phyloP scores from a whole-genome alignment of 169 alveolate genomes.

The Eimeria brunetti region DNA sequence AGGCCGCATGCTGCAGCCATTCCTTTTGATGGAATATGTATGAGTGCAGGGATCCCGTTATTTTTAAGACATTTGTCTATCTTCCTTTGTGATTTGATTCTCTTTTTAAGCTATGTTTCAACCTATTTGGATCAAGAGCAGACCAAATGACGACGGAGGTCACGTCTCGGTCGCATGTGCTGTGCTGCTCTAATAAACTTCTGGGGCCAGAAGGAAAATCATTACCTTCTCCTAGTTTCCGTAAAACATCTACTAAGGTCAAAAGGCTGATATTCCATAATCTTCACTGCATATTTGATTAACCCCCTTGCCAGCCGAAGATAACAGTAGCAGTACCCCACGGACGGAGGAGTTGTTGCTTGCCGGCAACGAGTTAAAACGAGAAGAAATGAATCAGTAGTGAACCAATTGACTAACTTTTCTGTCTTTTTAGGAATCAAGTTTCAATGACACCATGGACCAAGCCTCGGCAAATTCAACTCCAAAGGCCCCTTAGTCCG shows the following conservation, averaged over 20 bases:
- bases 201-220: background rate
- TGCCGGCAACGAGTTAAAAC: background rate
- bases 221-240: background rate
- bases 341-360: background rate
- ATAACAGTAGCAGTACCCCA: background rate
- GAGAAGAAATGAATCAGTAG: background rate
- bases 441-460: background rate
- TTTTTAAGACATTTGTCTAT: background rate
- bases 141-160: background rate
- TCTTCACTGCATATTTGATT: background rate
- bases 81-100: background rate
- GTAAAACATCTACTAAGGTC: background rate
- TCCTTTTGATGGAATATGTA: background rate
- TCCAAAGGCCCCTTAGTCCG: background rate
- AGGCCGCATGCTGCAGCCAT: background rate
- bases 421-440: background rate
- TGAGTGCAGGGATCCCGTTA: background rate
- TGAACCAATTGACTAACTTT: background rate
- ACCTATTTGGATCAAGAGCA: background rate
- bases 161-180: slow-evolving; percentile 29
- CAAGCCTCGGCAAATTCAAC: background rate
- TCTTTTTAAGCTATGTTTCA: background rate
- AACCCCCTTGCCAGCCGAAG: background rate
- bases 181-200: background rate
- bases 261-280: background rate